These are phyloP conservation scores for Postia placenta DNA, from an alignment of 768 basidiomycete species.

Conservation along the genomic window DNA sequence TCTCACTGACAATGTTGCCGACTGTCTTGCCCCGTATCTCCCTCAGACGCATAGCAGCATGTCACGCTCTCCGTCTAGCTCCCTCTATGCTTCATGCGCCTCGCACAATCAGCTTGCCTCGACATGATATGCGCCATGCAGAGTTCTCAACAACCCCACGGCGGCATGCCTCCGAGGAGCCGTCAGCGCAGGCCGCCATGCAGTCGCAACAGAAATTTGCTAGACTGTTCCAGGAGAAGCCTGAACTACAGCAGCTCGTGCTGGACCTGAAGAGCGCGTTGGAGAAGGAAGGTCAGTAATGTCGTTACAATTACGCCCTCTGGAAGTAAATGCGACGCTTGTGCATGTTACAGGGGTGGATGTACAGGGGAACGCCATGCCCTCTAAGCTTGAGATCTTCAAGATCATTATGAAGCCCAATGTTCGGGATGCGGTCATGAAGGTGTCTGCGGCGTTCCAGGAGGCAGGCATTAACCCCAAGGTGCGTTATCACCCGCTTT, in stretches of 20 bases:
- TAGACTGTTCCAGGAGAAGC: conserved; percentile 1
- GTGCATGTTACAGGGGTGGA: background rate
- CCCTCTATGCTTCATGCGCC: background rate
- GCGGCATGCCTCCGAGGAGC: conserved; percentile 7
- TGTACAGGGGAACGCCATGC: background rate
- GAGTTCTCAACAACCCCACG: conserved; percentile 5
- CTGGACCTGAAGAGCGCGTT: conserved; percentile 2
- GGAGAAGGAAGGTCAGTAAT: conserved; percentile 6
- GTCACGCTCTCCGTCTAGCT: background rate
- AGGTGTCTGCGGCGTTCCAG: conserved; percentile 42
- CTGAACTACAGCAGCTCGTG: conserved; percentile 1
- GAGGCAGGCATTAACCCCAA: conserved; percentile 38
- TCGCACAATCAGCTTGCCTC: background rate
- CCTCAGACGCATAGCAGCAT: background rate
- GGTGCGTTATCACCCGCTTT: background rate
- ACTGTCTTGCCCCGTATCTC: background rate
- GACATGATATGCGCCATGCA: background rate
- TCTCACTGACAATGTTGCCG: background rate
- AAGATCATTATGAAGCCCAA: conserved; percentile 47
- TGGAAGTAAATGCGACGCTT: background rate
- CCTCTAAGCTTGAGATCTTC: conserved; percentile 37
- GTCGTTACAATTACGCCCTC: background rate
- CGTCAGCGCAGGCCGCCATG: background rate
- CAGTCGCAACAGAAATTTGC: conserved; percentile 2
- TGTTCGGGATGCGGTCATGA: conserved; percentile 42